These are phyloP conservation scores for Suhomyces anneliseae DNA, from an alignment of 1,139 yeast genomes.

Conservation along the genomic window DNA sequence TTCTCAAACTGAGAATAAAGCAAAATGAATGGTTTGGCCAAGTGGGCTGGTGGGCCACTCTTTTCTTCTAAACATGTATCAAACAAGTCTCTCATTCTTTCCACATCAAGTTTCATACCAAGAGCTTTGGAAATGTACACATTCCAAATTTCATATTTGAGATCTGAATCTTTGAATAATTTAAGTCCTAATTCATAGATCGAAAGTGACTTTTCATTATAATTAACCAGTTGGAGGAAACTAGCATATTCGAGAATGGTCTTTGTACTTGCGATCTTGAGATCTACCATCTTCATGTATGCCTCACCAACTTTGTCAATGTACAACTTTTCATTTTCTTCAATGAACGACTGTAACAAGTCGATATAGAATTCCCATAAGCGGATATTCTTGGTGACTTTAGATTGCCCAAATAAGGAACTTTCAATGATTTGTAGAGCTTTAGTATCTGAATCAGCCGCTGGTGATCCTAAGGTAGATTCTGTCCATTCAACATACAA, in stretches of 20 bases:
- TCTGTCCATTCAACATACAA: conserved; percentile 78
- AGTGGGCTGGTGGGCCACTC: conserved; percentile 45
- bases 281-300: conserved; percentile 59
- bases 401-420: conserved; percentile 35
- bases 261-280: conserved; percentile 70
- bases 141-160: conserved; percentile 69
- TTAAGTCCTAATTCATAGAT: conserved; percentile 69
- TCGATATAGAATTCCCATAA: conserved; percentile 80
- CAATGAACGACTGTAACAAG: conserved; percentile 62
- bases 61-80: conserved; percentile 48
- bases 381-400: conserved; percentile 57
- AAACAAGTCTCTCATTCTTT: conserved; percentile 70
- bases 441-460: conserved; percentile 44
- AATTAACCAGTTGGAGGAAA: conserved; percentile 52
- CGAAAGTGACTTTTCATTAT: conserved; percentile 54
- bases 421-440: conserved; percentile 55
- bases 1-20: conserved; percentile 64
- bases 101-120: conserved; percentile 35
- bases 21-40: conserved; percentile 48
- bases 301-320: conserved; percentile 32
- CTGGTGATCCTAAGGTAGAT: conserved; percentile 39
- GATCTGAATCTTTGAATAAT: conserved; percentile 58
- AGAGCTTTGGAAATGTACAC: conserved; percentile 57
- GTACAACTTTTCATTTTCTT: conserved; percentile 20
- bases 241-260: conserved; percentile 66